Base-by-base conservation (phyloP, 257 asterid species). In the Solanum bulbocastanum region DNA sequence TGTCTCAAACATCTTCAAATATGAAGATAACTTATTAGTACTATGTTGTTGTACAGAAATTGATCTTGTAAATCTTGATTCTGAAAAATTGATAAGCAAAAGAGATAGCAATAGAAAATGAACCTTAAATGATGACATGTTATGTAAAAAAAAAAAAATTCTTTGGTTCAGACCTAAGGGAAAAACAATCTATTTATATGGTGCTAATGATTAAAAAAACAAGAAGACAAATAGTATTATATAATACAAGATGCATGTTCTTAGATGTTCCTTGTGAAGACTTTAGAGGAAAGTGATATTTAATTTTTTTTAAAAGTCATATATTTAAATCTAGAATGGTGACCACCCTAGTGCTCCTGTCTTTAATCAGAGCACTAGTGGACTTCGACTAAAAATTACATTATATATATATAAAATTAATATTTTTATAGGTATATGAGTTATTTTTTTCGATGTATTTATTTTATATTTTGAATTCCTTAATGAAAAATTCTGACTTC, bases 1-100 rank as follows among this genome's bases (percentile, higher is more conserved):
- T 22, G 85, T 84, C 8, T 72, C 73, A 58, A 90, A 90, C 15
- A 84, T 14, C 87, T 86, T 73, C 84, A 71, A 60, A 10, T 86
- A 52, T 30, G 71, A 82, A 1, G 71, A 49, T 6, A 10, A 49
- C 86, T 49, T 82, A 76, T 3, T n/a, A 49, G 6, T 79, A 27
- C 8, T n/a, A n/a, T 65, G 75, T 69, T 69, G 62, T 82, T 30
- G 68, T 30, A 20, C 5, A 30, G 18, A 15, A 81, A 49, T 18
- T 81, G 85, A 44, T 10, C 85, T 82, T 82, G 86, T 44, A 82
- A 11, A 30, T 82, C 71, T 82, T 82, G 69, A 82, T 82, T 82
- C 68, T 5, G 86, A 49, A 15, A 82, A 82, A 20, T 49, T 82
- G 86, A 49, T 49, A 32, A 49, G 12, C 22, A 82, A 49, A 82